These are phyloP conservation scores for Hypoxylon sp. DNA, from an alignment of 2,329 filamentous ascomycete species.

Conservation along the genomic window DNA sequence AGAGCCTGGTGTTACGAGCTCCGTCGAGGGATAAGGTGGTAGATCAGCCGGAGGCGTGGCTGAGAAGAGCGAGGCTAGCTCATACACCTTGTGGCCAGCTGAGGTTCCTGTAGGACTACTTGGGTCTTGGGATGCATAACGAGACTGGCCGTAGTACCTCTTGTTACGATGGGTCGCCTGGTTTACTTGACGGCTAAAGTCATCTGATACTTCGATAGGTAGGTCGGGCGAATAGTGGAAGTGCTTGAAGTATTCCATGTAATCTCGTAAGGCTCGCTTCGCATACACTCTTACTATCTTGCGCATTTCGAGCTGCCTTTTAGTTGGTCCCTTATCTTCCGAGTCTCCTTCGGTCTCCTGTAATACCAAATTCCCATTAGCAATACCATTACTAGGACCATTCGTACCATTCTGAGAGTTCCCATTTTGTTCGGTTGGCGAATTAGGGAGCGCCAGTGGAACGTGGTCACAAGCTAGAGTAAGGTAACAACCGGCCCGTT, in stretches of 20 bases:
- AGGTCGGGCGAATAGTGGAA: constrained; percentile 85
- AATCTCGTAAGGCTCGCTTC: constrained; percentile 82
- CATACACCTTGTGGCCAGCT: constrained; percentile 59
- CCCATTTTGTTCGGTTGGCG: constrained; percentile 44
- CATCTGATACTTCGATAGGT: constrained; percentile 71
- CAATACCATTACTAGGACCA: constrained; percentile 32
- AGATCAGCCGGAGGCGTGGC: constrained; percentile 76
- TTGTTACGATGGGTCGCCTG: constrained; percentile 60
- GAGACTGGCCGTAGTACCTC: constrained; percentile 53
- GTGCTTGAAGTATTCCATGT: constrained; percentile 77
- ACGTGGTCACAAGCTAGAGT: constrained; percentile 78
- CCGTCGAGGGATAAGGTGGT: constrained; percentile 74
- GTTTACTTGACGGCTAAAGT: constrained; percentile 71
- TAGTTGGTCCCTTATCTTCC: constrained; percentile 43
- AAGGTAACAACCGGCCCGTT: constrained; percentile 80
- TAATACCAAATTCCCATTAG: constrained; percentile 34
- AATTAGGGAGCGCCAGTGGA: constrained; percentile 64
- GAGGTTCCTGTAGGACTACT: constrained; percentile 49
- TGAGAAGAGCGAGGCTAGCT: constrained; percentile 77
- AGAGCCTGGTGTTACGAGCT: constrained; percentile 53
- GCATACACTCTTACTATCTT: constrained; percentile 81
- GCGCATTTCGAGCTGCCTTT: constrained; percentile 67
- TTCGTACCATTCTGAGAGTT: constrained; percentile 37
- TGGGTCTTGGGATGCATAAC: constrained; percentile 62
- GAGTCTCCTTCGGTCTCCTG: constrained; percentile 18